Evolutionary conservation across 345 rosid species (phyloP).

Genomic region (Corymbia maculata): DNA sequence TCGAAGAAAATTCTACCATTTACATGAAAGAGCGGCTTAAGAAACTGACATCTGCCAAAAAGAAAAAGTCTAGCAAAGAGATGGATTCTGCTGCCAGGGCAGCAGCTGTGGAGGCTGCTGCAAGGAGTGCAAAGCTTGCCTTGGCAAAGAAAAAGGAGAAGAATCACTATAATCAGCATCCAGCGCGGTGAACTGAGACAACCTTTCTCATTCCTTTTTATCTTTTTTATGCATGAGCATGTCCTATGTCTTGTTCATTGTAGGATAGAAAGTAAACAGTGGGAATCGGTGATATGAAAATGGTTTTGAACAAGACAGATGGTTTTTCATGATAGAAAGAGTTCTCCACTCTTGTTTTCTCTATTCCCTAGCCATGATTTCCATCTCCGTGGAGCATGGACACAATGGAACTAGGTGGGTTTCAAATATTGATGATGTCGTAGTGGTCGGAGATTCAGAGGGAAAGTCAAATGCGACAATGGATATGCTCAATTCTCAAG

Average conservation of each 20-base stretch:
- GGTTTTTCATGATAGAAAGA: neutral
- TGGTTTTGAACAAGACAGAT: neutral
- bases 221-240: neutral
- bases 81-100: slow-evolving; percentile 60
- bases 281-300: neutral
- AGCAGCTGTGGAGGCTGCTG: slow-evolving; percentile 74
- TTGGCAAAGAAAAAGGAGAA: slow-evolving; percentile 91
- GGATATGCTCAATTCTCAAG: neutral
- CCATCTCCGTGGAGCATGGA: neutral
- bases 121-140: slow-evolving; percentile 57
- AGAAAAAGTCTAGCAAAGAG: slow-evolving; percentile 80
- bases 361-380: neutral
- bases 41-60: slow-evolving; percentile 45
- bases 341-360: neutral
- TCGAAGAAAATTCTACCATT: slow-evolving; percentile 29
- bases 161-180: slow-evolving; percentile 77
- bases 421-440: neutral
- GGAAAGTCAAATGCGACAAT: neutral
- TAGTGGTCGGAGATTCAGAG: neutral
- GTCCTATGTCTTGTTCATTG: neutral
- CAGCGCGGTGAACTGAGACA: slow-evolving; percentile 33
- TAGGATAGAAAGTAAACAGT: neutral
- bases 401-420: neutral
- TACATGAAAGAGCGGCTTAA: slow-evolving; percentile 62
- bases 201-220: neutral